phyloP scores from a whole-genome alignment of 495 filamentous ascomycete species.

The Friedmanniomyces endolithicus region DNA sequence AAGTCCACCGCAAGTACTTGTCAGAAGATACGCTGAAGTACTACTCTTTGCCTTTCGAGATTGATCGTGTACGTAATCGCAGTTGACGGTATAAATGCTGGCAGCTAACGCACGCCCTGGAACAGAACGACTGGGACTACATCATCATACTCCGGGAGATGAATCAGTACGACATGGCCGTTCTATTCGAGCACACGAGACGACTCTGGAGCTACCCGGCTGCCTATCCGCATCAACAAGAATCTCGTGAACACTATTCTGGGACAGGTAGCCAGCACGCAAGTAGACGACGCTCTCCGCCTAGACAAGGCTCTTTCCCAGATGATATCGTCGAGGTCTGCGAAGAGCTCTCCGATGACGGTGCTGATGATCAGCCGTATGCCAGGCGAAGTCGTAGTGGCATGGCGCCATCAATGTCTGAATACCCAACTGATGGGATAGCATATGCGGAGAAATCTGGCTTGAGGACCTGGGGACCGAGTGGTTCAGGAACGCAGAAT shows the following conservation, averaged over 20 bases:
- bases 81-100: background rate
- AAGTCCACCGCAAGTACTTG: slow-evolving; percentile 26
- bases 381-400: background rate
- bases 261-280: too few relatives aligned
- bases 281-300: too few relatives aligned
- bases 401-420: background rate
- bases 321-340: too few relatives aligned
- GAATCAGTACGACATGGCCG: slow-evolving; percentile 25
- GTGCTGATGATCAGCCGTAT: too few relatives aligned
- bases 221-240: too few relatives aligned
- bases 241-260: too few relatives aligned
- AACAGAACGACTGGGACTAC: slow-evolving; percentile 24
- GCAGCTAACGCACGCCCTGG: too few relatives aligned
- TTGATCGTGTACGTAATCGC: slow-evolving; percentile 24
- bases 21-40: slow-evolving; percentile 25
- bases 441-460: too few relatives aligned
- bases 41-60: slow-evolving; percentile 28
- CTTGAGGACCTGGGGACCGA: too few relatives aligned
- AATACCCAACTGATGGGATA: background rate
- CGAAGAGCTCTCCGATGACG: too few relatives aligned
- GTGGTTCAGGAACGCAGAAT: too few relatives aligned
- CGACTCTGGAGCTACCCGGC: slow-evolving; percentile 14
- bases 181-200: slow-evolving; percentile 31
- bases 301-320: too few relatives aligned
- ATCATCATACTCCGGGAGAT: slow-evolving; percentile 30